Percentiles rank a stretch among this genome's conserved stretches.
Evolutionary conservation across 2,329 filamentous ascomycete genomes (phyloP).

Genomic region (Alternaria tenuissima): DNA sequence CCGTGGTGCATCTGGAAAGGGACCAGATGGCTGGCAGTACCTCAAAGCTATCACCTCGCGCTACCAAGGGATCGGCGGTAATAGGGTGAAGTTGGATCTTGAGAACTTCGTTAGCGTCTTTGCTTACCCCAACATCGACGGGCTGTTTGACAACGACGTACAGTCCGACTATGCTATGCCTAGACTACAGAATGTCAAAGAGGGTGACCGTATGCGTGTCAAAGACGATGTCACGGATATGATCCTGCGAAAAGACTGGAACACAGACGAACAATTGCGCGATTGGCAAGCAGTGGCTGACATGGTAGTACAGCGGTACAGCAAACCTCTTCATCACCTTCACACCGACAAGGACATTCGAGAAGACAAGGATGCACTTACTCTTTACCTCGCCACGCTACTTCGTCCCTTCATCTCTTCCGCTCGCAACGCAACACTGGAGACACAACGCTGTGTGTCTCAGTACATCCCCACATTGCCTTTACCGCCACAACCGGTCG

Average conservation of each 20-base stretch:
- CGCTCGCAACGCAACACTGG: constrained; percentile 47
- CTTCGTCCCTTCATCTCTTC: constrained; percentile 52
- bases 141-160: constrained; percentile 50
- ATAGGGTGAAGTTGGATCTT: constrained; percentile 57
- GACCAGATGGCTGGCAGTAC: constrained; percentile 33
- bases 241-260: constrained; percentile 43
- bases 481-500: constrained; percentile 18
- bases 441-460: constrained; percentile 58
- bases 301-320: constrained; percentile 70
- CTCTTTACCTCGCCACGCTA: constrained; percentile 35
- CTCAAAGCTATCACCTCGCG: constrained; percentile 52
- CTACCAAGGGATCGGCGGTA: constrained; percentile 56
- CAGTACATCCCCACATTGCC: constrained; percentile 50
- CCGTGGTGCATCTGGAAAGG: neutral
- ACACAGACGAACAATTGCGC: constrained; percentile 5
- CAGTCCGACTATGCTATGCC: constrained; percentile 45
- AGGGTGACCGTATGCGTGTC: constrained; percentile 48
- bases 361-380: constrained; percentile 28
- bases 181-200: constrained; percentile 49
- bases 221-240: constrained; percentile 57
- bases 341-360: constrained; percentile 24
- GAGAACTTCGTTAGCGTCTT: constrained; percentile 60
- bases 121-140: constrained; percentile 49
- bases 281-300: constrained; percentile 76
- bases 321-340: constrained; percentile 59